phyloP scores from a whole-genome alignment of 768 basidiomycete genomes.

The Gyrodon lividus region DNA sequence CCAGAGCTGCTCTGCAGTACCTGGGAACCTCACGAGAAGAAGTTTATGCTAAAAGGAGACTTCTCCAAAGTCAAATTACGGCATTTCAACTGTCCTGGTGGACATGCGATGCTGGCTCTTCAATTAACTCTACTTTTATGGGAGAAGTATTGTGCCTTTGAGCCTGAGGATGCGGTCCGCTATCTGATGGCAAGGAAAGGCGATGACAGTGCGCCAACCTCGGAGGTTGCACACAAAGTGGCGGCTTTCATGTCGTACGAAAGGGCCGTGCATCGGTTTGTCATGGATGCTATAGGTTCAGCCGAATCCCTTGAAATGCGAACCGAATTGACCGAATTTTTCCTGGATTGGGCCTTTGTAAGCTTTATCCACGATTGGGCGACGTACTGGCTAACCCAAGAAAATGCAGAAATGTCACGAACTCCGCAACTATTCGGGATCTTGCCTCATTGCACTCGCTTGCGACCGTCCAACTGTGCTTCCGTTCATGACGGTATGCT shows the following conservation, averaged over 20 bases:
- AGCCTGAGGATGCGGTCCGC: constrained; percentile 43
- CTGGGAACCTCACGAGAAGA: constrained; percentile 28
- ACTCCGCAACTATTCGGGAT: constrained; percentile 45
- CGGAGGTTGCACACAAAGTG: constrained; percentile 30
- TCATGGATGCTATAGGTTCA: constrained; percentile 37
- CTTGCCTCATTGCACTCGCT: constrained; percentile 41
- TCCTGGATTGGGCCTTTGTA: constrained; percentile 47
- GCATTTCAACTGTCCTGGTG: constrained; percentile 35
- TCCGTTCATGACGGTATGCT: constrained; percentile 27
- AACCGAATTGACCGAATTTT: constrained; percentile 37
- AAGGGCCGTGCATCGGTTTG: constrained; percentile 40
- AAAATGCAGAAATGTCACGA: constrained; percentile 41
- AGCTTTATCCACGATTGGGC: background rate
- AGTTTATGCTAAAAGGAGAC: constrained; percentile 28
- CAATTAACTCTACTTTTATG: constrained; percentile 44
- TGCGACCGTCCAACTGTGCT: constrained; percentile 41
- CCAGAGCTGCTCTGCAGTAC: constrained; percentile 16
- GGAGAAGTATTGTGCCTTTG: constrained; percentile 37
- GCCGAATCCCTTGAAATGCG: constrained; percentile 21
- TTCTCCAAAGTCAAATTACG: constrained; percentile 30
- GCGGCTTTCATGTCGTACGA: constrained; percentile 36
- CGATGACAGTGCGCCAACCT: constrained; percentile 25
- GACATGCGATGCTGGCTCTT: constrained; percentile 43
- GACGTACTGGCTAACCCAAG: background rate
- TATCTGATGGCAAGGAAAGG: constrained; percentile 36